Evolutionary conservation across 2,329 filamentous ascomycete genomes (phyloP), one percentile per base, ranked within the genome.

Genomic region (Tolypocladium endophyticum): DNA sequence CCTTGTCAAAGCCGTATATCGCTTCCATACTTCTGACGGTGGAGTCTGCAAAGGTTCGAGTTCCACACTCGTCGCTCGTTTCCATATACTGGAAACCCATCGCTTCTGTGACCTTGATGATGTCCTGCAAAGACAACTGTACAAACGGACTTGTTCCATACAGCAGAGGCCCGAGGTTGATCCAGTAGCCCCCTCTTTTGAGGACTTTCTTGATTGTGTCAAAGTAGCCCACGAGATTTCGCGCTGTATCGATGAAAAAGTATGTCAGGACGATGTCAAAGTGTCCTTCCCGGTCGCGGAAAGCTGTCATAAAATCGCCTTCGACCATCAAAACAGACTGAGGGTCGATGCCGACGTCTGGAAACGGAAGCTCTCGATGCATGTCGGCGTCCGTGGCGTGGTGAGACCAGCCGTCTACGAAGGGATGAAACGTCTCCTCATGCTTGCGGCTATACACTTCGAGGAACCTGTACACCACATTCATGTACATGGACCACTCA

Each of bases 191-290:
- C 0, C 80, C 81, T 0, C 68, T 65, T 52, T 71, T 74, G 3
- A 85, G 72, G 0, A 81, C 64, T 0, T 67, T 67, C 56, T 78
- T 72, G 52, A 84, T 84, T 0, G 76, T 82, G 41, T 84, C 80
- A 7, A 85, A 72, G 61, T 85, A 85, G 0, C 65, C 70, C 66
- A 83, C 73, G 1, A 84, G 67, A 58, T 85, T 85, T 0, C 81
- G 75, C 0, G 82, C 82, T 0, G 82, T 85, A 64, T 85, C 82
- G 63, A 85, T 84, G 69, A 85, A 85, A 70, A 84, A 85, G 52
- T 83, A 76, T 0, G 82, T 84, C 0, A 83, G 68, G 0, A 85
- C 68, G 0, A 76, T 72, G 58, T 85, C 81, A 66, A 75, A 84
- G 4, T 64, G 57, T 0, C 65, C 64, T 0, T 62, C 56, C 1